Evolutionary conservation across 345 rosid species (phyloP).

Genomic region (Lagerstroemia speciosa): DNA sequence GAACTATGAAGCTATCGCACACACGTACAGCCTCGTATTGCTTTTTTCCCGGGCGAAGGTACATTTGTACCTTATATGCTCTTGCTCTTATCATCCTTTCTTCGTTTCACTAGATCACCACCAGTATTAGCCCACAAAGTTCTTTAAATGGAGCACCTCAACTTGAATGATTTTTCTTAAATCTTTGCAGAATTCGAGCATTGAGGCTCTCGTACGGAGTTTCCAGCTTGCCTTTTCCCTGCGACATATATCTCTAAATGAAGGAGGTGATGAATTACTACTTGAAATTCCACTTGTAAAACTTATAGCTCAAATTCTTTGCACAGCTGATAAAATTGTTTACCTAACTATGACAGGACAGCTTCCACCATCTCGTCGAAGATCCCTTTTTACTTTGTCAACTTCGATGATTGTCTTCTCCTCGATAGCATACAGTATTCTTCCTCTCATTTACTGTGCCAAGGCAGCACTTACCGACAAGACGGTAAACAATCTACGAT

Average conservation of each 20-base stretch:
- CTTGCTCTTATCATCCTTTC: not conserved
- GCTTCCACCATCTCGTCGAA: constrained; percentile 66
- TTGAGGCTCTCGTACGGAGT: constrained; percentile 65
- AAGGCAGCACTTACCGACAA: constrained; percentile 48
- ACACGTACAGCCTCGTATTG: constrained; percentile 78
- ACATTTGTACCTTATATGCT: constrained; percentile 6
- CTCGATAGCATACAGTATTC: constrained; percentile 57
- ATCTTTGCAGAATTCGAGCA: constrained; percentile 70
- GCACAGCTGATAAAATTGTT: not conserved
- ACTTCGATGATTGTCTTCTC: constrained; percentile 84
- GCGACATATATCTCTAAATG: constrained; percentile 62
- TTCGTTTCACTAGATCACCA: not conserved
- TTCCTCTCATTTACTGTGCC: constrained; percentile 43
- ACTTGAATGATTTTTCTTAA: not conserved
- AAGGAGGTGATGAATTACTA: constrained; percentile 46
- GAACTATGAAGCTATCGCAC: constrained; percentile 91
- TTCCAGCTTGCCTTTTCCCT: constrained; percentile 90
- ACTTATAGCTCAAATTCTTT: not conserved
- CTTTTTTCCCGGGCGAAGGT: constrained; percentile 93
- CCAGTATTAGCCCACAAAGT: not conserved
- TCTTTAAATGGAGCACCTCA: not conserved
- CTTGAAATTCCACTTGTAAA: not conserved
- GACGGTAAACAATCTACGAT: constrained; percentile 32
- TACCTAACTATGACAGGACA: constrained; percentile 40
- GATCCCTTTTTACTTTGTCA: constrained; percentile 80